A percentile compares a stretch with the other conserved stretches of the same genome.
These are phyloP conservation scores for Plasmodium coatneyi DNA, from an alignment of 169 alveolate species.

Conservation along the genomic window DNA sequence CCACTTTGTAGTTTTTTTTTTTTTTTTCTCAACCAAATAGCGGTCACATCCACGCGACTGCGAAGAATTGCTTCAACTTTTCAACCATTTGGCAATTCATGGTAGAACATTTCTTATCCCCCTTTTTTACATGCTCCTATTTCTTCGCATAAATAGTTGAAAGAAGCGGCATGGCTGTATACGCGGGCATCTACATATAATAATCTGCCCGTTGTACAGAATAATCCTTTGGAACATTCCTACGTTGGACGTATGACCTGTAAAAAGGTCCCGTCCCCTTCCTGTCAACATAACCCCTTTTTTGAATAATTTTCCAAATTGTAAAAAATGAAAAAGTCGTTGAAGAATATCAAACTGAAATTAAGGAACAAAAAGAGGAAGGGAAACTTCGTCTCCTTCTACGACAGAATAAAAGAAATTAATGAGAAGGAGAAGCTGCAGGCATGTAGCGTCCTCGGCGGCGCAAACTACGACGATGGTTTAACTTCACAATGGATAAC, in stretches of 20 bases:
- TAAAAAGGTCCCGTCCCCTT: background rate
- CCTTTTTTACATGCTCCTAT: background rate
- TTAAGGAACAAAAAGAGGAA: conserved; percentile 41
- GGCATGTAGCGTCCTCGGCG: conserved; percentile 13
- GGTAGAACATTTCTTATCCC: conserved; percentile 23
- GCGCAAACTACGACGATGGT: conserved; percentile 14
- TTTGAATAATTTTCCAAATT: background rate
- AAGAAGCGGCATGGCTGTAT: background rate
- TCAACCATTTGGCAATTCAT: background rate
- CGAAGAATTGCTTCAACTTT: background rate
- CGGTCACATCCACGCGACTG: background rate
- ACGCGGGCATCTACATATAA: background rate
- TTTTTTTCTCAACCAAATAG: background rate
- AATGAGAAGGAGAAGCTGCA: conserved; percentile 66
- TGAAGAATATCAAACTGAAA: conserved; percentile 22
- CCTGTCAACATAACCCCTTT: background rate
- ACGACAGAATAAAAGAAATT: conserved; percentile 71
- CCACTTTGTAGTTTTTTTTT: background rate
- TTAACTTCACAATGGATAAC: background rate
- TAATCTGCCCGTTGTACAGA: background rate
- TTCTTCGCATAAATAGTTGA: background rate
- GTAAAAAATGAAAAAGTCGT: conserved; percentile 13
- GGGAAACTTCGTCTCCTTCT: conserved; percentile 62
- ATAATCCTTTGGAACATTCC: background rate
- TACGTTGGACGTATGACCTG: background rate